These are phyloP conservation scores for Euphorbia schlechtendalii DNA, from an alignment of 441 rosid species.

Conservation along the genomic window DNA sequence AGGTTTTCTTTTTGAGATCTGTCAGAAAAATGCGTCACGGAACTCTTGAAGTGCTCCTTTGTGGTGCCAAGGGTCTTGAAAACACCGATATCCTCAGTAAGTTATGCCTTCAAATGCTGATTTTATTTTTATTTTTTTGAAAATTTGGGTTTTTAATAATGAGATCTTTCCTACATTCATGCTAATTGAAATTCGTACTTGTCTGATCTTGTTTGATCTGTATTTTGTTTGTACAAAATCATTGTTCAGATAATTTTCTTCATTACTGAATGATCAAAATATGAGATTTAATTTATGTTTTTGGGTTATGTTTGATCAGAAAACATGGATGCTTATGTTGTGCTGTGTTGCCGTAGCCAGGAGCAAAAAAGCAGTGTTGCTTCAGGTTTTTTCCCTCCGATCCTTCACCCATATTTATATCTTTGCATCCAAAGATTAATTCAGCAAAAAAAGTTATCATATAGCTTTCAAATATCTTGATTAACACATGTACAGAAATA, in stretches of 20 bases:
- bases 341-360: slow-evolving; percentile 44
- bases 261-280: not conserved
- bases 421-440: too few relatives aligned
- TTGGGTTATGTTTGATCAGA: slow-evolving; percentile 20
- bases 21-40: slow-evolving; percentile 26
- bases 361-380: slow-evolving; percentile 51
- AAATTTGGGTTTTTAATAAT: not conserved
- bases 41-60: slow-evolving; percentile 41
- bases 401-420: too few relatives aligned
- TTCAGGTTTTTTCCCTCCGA: slow-evolving; percentile 28
- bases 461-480: too few relatives aligned
- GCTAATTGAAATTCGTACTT: not conserved
- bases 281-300: not conserved
- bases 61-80: slow-evolving; percentile 44
- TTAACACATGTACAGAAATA: too few relatives aligned
- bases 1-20: too few relatives aligned
- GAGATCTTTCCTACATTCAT: not conserved
- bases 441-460: too few relatives aligned
- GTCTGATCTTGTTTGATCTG: not conserved
- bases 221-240: not conserved
- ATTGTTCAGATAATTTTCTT: not conserved
- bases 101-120: not conserved
- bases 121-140: not conserved
- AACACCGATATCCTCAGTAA: slow-evolving; percentile 39
- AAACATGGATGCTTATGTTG: slow-evolving; percentile 43